phyloP scores from a whole-genome alignment of 441 rosid genomes.

The Erodium trifolium region DNA sequence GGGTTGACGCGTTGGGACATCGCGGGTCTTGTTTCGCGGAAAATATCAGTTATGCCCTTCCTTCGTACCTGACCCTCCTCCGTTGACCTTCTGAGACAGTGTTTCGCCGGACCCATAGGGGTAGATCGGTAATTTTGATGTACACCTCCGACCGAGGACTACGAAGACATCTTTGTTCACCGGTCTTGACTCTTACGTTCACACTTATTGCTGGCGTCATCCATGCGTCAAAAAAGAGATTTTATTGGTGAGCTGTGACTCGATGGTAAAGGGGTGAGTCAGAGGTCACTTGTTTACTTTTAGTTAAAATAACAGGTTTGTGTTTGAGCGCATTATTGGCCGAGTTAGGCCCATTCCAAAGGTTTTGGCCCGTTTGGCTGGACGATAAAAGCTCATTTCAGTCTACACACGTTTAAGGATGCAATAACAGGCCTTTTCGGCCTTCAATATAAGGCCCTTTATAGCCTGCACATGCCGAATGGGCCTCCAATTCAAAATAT shows the following conservation, averaged over 20 bases:
- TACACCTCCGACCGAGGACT: background rate
- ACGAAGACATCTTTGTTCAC: background rate
- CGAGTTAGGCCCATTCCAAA: too few relatives aligned
- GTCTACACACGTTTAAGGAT: too few relatives aligned
- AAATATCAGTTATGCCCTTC: too few relatives aligned
- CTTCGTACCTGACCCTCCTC: too few relatives aligned
- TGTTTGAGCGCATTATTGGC: too few relatives aligned
- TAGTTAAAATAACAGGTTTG: background rate
- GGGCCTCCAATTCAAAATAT: too few relatives aligned
- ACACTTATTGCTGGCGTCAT: background rate
- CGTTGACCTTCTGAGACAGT: background rate
- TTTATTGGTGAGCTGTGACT: background rate
- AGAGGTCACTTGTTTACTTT: background rate
- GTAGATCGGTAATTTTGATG: background rate
- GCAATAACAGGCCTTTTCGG: too few relatives aligned
- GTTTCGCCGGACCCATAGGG: background rate
- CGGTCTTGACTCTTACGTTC: background rate
- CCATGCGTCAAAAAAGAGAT: background rate
- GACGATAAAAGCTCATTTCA: too few relatives aligned
- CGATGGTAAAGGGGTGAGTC: background rate
- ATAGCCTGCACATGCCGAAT: too few relatives aligned
- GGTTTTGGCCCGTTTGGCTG: too few relatives aligned
- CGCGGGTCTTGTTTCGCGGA: too few relatives aligned
- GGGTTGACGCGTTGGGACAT: background rate
- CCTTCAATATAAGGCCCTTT: too few relatives aligned